Conservation (phyloP, 2,329 filamentous ascomycete genomes). For the Xylaria hypoxylon region DNA sequence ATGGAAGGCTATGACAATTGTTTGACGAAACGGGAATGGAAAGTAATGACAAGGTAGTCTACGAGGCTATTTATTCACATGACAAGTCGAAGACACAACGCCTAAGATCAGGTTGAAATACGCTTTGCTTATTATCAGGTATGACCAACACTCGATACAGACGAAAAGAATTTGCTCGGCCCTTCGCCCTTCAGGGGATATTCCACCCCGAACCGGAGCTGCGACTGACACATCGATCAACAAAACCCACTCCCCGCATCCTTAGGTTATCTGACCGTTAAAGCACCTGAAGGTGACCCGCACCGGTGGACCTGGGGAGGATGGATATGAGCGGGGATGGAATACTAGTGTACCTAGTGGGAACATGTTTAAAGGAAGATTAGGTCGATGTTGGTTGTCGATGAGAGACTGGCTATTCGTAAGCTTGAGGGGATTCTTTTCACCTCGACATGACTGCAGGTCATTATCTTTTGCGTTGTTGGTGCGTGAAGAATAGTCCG, state of each 20-base stretch:
- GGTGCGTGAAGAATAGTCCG: not conserved
- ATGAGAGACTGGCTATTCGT: conserved; percentile 4
- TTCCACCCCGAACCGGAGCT: conserved; percentile 29
- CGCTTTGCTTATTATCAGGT: conserved; percentile 2
- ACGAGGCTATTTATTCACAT: conserved; percentile 1
- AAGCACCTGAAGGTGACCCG: conserved; percentile 25
- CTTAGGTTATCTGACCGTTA: conserved; percentile 8
- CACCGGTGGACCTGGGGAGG: conserved; percentile 27
- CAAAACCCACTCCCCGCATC: conserved; percentile 34
- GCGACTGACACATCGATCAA: conserved; percentile 25
- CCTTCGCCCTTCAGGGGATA: not conserved
- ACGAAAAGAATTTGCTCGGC: conserved; percentile 31
- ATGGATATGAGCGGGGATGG: conserved; percentile 20
- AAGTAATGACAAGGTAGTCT: conserved; percentile 7
- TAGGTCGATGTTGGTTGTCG: conserved; percentile 1
- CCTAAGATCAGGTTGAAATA: conserved; percentile 15
- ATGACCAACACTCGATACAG: conserved; percentile 19
- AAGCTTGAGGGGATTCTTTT: not conserved
- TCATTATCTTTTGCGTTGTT: too few relatives aligned
- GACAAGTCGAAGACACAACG: conserved; percentile 1
- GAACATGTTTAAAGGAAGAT: not conserved
- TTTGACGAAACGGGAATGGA: not conserved
- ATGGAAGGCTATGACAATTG: not conserved
- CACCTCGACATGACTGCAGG: not conserved
- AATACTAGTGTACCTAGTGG: not conserved